phyloP scores from a whole-genome alignment of 805 yeast species.

The Spathaspora sp. region DNA sequence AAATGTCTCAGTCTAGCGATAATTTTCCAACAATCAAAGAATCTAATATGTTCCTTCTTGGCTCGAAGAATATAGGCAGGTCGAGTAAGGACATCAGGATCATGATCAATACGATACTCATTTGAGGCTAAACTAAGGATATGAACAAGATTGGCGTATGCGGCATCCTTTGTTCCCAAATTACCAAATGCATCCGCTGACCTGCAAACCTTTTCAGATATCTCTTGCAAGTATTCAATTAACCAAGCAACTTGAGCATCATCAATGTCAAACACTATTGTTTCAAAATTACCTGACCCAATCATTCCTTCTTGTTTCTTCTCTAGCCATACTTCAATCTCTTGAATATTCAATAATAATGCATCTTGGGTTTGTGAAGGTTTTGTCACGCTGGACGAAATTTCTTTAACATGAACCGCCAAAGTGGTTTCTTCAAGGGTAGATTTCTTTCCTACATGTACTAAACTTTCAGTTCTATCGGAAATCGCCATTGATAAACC shows the following conservation, averaged over 20 bases:
- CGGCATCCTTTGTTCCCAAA: conserved; percentile 10
- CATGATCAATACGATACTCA: conserved; percentile 57
- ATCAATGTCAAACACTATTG: conserved; percentile 15
- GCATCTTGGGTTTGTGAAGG: conserved; percentile 18
- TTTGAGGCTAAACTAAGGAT: conserved; percentile 36
- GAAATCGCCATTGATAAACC: conserved; percentile 1
- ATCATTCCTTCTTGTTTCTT: conserved; percentile 12
- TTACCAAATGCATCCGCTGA: conserved; percentile 14
- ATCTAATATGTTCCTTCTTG: conserved; percentile 68
- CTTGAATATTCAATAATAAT: conserved; percentile 15
- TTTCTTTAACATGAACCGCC: conserved; percentile 32
- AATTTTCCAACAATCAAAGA: conserved; percentile 84
- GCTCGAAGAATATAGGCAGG: conserved; percentile 81
- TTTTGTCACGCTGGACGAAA: conserved; percentile 18
- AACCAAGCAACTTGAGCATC: conserved; percentile 20
- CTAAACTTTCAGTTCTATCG: neutral
- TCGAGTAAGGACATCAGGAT: conserved; percentile 85
- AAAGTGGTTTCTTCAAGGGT: conserved; percentile 11
- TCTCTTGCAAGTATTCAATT: conserved; percentile 12
- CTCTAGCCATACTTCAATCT: conserved; percentile 37
- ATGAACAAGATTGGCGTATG: conserved; percentile 38
- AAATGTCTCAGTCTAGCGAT: conserved; percentile 77
- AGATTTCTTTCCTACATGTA: conserved; percentile 1
- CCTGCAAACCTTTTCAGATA: conserved; percentile 10
- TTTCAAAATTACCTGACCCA: conserved; percentile 18